Conservation (phyloP, 1,284 basidiomycete species). For the Lignosus rhinocerotis region DNA sequence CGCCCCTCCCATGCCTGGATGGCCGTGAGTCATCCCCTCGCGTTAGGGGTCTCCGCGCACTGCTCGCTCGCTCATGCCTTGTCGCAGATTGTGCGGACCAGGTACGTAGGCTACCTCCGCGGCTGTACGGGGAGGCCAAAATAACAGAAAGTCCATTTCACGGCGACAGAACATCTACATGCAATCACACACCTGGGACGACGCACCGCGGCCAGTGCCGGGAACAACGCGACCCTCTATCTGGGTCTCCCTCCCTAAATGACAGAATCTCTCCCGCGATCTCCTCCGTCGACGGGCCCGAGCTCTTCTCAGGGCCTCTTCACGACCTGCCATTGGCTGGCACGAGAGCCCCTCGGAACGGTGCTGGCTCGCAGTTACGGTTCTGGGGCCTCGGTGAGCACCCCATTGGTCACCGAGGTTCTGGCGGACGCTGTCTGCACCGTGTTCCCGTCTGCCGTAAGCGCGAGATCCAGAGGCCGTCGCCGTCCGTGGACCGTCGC, state of each 20-base stretch:
- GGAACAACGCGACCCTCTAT: background rate
- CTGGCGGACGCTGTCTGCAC: conserved; percentile 1
- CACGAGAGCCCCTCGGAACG: conserved; percentile 3
- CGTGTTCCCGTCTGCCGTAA: conserved; percentile 15
- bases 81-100: background rate
- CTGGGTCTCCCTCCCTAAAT: conserved; percentile 2
- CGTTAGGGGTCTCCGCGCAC: background rate
- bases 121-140: background rate
- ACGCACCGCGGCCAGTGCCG: background rate
- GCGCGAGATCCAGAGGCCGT: background rate
- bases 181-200: background rate
- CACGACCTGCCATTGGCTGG: conserved; percentile 1
- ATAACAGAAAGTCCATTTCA: background rate
- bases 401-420: conserved; percentile 6
- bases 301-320: conserved; percentile 3
- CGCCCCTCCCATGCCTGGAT: conserved; percentile 6
- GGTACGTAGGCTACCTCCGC: background rate
- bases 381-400: background rate
- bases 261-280: conserved; percentile 18
- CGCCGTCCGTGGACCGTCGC: background rate
- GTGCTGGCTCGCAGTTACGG: background rate
- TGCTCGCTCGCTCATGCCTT: background rate
- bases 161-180: background rate
- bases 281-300: conserved; percentile 9
- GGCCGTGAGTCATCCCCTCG: conserved; percentile 2